Conservation (phyloP, 352 stramenopile species). For the Globisporangium mamillatum region DNA sequence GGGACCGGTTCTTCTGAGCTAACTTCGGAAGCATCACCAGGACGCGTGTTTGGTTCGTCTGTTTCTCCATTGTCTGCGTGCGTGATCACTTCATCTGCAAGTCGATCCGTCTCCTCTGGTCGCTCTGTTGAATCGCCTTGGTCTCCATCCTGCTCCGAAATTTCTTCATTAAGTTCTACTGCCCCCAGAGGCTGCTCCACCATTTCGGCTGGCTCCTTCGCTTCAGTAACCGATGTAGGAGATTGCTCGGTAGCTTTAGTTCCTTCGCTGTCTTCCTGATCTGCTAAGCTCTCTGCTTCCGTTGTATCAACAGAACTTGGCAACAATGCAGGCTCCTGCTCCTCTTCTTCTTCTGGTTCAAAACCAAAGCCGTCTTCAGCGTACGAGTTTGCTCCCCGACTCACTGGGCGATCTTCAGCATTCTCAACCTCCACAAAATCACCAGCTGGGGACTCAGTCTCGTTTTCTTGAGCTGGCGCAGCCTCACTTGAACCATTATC, state of each 20-base stretch:
- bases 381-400: constrained; percentile 14
- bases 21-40: not conserved
- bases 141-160: not conserved
- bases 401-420: constrained; percentile 10
- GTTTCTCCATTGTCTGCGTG: not conserved
- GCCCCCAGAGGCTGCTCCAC: not conserved
- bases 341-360: constrained; percentile 5
- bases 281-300: not conserved
- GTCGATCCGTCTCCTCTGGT: not conserved
- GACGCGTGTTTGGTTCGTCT: not conserved
- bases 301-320: not conserved
- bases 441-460: not conserved
- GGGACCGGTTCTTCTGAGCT: not conserved
- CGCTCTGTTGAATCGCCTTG: not conserved
- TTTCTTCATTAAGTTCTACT: not conserved
- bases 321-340: not conserved
- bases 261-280: not conserved
- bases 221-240: not conserved
- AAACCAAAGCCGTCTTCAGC: constrained; percentile 17
- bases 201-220: not conserved
- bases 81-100: not conserved
- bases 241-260: not conserved
- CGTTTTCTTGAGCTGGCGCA: not conserved
- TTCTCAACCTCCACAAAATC: not conserved
- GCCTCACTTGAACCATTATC: not conserved